Conservation (phyloP, 768 basidiomycete species). For the Hortiboletus campestris region DNA sequence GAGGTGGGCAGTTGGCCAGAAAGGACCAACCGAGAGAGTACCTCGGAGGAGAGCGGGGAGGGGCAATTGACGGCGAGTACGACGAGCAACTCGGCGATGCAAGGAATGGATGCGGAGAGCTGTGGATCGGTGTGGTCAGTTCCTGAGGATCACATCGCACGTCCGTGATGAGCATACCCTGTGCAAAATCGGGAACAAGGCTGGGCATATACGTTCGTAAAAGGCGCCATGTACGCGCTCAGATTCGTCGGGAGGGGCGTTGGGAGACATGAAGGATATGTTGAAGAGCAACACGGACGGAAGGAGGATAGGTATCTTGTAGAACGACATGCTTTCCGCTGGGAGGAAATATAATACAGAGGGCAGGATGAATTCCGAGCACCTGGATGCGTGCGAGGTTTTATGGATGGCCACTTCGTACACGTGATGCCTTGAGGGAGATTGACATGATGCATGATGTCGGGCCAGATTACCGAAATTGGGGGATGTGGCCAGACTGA, state of each 20-base stretch:
- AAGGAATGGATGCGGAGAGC: conserved; percentile 30
- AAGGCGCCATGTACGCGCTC: conserved; percentile 20
- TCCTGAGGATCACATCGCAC: neutral
- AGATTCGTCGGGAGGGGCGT: conserved; percentile 16
- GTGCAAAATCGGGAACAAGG: conserved; percentile 20
- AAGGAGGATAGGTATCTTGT: conserved; percentile 23
- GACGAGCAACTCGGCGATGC: conserved; percentile 27
- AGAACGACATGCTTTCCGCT: conserved; percentile 15
- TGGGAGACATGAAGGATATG: conserved; percentile 23
- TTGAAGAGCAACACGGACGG: conserved; percentile 31
- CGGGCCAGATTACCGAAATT: neutral
- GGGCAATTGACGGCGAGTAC: conserved; percentile 18
- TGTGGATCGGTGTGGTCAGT: conserved; percentile 8
- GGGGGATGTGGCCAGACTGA: neutral
- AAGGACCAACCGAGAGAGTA: conserved; percentile 21
- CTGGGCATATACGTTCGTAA: conserved; percentile 24
- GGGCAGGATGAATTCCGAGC: neutral
- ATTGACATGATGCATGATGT: neutral
- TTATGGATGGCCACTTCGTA: conserved; percentile 13
- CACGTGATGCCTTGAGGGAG: conserved; percentile 14
- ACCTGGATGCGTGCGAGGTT: neutral
- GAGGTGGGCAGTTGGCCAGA: conserved; percentile 19
- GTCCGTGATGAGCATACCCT: conserved; percentile 14
- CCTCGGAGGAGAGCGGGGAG: conserved; percentile 15
- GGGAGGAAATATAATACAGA: neutral